A percentile compares a stretch with the other conserved stretches of the same genome.
phyloP scores from a whole-genome alignment of 2,329 filamentous ascomycete species.

The Fusarium brevicatenulatum region DNA sequence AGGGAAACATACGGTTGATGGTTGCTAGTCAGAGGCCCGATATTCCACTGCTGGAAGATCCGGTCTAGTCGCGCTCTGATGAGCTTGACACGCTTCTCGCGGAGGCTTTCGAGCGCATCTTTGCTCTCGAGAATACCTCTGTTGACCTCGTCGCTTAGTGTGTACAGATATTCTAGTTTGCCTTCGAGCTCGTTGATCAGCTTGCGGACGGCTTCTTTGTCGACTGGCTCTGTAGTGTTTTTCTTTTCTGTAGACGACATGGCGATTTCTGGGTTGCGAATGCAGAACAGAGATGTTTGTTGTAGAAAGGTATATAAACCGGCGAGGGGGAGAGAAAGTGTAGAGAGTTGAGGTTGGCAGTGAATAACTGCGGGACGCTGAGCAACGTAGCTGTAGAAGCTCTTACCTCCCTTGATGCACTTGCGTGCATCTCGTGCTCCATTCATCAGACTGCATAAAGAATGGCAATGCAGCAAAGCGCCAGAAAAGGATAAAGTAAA shows the following conservation, averaged over 20 bases:
- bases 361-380: not conserved
- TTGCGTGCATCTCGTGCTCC: not conserved
- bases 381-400: not conserved
- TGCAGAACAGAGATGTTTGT: not conserved
- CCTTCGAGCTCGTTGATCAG: not conserved
- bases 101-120: not conserved
- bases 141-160: not conserved
- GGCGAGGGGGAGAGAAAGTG: not conserved
- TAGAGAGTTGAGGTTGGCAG: not conserved
- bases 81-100: not conserved
- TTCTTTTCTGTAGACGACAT: slow-evolving; percentile 4
- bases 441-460: not conserved
- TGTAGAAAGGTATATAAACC: too few species aligned
- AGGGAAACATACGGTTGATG: not conserved
- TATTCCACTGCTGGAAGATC: slow-evolving; percentile 3
- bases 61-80: not conserved
- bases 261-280: not conserved
- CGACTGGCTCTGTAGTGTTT: not conserved
- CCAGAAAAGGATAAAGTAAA: too few species aligned
- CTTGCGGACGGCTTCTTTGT: not conserved
- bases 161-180: not conserved
- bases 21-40: not conserved
- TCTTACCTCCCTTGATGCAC: not conserved
- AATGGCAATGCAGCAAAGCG: not conserved
- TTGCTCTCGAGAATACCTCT: not conserved